Evolutionary conservation across 768 basidiomycete genomes (phyloP).

Genomic region (Lactifluus piperatus): DNA sequence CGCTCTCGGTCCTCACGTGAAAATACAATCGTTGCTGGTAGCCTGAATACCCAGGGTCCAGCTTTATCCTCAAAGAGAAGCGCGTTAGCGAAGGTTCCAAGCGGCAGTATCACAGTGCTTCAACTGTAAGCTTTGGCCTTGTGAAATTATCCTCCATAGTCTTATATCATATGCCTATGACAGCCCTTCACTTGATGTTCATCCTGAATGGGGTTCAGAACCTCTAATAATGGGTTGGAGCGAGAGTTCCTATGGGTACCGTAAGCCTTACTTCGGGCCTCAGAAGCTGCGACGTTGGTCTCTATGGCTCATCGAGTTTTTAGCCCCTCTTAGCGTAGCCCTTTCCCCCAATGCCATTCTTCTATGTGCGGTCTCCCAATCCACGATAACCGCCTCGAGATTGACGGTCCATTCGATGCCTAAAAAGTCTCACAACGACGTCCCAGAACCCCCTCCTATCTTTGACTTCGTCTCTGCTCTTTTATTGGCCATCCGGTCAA

Average conservation of each 20-base stretch:
- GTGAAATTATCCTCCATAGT: not conserved
- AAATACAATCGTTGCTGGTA: constrained; percentile 13
- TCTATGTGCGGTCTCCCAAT: constrained; percentile 41
- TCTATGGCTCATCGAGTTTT: not conserved
- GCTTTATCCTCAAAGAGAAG: not conserved
- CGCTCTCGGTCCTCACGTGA: constrained; percentile 2
- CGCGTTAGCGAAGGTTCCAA: not conserved
- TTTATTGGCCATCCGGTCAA: constrained; percentile 39
- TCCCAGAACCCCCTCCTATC: constrained; percentile 14
- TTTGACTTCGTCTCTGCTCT: constrained; percentile 21
- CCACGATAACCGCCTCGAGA: constrained; percentile 5
- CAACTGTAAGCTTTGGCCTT: constrained; percentile 6
- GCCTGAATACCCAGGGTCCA: constrained; percentile 1
- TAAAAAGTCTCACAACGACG: not conserved
- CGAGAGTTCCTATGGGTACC: constrained; percentile 7
- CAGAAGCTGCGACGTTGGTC: not conserved
- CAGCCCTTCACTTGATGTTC: constrained; percentile 10
- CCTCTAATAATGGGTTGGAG: constrained; percentile 14
- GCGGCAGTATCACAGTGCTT: constrained; percentile 5
- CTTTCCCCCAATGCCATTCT: constrained; percentile 53
- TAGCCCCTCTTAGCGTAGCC: constrained; percentile 51
- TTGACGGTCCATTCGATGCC: constrained; percentile 16
- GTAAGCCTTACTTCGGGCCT: not conserved
- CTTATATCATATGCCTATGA: not conserved
- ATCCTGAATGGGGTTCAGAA: constrained; percentile 10